Base-by-base conservation (phyloP, 2,329 filamentous ascomycete species). In the Colletotrichum chlorophyti region DNA sequence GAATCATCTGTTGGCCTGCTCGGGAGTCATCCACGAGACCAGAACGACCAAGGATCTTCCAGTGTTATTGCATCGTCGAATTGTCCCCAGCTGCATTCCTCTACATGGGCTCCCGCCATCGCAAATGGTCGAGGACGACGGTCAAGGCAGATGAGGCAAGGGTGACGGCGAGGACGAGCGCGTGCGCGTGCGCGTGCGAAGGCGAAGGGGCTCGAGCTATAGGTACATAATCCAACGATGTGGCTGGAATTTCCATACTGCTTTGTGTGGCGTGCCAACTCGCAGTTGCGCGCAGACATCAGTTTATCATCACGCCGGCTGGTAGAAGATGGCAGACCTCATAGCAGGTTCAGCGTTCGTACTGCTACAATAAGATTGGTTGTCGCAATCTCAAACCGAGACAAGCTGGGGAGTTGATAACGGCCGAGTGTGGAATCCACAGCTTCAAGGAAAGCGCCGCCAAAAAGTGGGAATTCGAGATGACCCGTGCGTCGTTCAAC, bases 401-500 rank as follows among this genome's bases (percentile, higher is more conserved):
- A 53, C 35, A 29, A 53, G 23, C 53, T 43, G 38, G 23, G 27
- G 41, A 58, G 53, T 32, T 34, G 55, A 59, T 54, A 59, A 54
- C 35, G n/a, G n/a, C n/a, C n/a, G 51, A 54, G 37, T n/a, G 24
- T 55, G 50, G 55, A 29, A 42, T 48, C 26, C 21, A n/a, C n/a
- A n/a, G n/a, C n/a, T n/a, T 42, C 11, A 42, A 42, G 41, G 50
- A 47, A 50, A 29, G 15, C 19, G 27, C 54, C 14, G 24, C 24
- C 15, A 37, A 43, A 35, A 47, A 43, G 50, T 59, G 50, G 50
- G 31, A 31, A 43, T 48, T 54, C 31, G 6, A 42, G 24, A 19
- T 54, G 50, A 42, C 37, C 32, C 35, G 55, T 54, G 55, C 55
- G 6, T 15, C 14, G 11, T 19, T 24, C 41, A 48, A n/a, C n/a